phyloP scores from a whole-genome alignment of 1,284 basidiomycete genomes.

The Microbotryum silenes-acaulis region DNA sequence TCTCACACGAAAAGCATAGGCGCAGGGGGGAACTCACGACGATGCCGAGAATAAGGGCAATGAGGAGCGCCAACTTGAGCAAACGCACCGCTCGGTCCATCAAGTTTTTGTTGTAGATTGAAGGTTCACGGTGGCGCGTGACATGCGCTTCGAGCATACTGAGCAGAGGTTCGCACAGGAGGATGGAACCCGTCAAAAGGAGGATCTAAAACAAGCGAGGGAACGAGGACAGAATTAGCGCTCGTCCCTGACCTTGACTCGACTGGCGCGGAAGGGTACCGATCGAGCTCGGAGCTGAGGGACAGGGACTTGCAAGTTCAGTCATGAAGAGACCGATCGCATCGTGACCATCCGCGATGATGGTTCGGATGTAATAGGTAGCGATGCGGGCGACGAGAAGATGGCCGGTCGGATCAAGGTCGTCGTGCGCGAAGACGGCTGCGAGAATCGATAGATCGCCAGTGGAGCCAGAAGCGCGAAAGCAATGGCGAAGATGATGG shows the following conservation, averaged over 20 bases:
- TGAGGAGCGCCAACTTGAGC: background rate
- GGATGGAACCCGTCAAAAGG: slow-evolving; percentile 16
- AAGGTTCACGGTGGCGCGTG: slow-evolving; percentile 9
- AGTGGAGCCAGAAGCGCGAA: slow-evolving; percentile 23
- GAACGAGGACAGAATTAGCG: background rate
- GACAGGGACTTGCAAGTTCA: slow-evolving; percentile 7
- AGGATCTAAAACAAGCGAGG: slow-evolving; percentile 6
- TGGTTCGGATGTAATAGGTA: slow-evolving; percentile 27
- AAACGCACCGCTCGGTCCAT: background rate
- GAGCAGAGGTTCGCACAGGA: slow-evolving; percentile 14
- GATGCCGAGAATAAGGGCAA: slow-evolving; percentile 9
- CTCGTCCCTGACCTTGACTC: background rate
- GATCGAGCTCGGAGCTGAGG: background rate
- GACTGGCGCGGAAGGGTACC: background rate
- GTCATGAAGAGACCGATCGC: slow-evolving; percentile 6
- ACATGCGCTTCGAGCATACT: slow-evolving; percentile 17
- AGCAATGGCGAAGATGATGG: slow-evolving; percentile 14
- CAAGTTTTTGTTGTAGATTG: background rate
- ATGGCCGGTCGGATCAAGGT: slow-evolving; percentile 27
- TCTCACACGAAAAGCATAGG: no score
- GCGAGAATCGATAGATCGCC: slow-evolving; percentile 10
- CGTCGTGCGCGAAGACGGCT: slow-evolving; percentile 7
- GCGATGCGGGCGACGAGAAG: slow-evolving; percentile 23
- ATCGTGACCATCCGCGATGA: background rate
- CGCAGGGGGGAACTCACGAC: background rate